Conservation (phyloP, 768 basidiomycete species). For the Russula sp. region DNA sequence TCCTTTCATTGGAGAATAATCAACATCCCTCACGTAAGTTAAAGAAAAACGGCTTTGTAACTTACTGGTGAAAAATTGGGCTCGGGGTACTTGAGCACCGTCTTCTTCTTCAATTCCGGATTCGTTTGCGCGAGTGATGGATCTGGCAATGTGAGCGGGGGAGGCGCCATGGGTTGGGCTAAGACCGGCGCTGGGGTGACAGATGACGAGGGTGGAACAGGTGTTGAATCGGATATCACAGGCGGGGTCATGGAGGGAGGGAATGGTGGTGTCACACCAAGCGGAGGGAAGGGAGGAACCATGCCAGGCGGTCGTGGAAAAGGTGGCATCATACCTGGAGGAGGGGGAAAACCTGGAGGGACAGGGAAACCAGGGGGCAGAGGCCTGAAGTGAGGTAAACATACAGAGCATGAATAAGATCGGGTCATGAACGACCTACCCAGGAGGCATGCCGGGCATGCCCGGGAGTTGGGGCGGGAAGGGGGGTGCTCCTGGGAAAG, state of each 20-base stretch:
- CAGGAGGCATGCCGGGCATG: slow-evolving; percentile 40
- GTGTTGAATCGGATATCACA: slow-evolving; percentile 33
- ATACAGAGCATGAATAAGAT: slow-evolving; percentile 39
- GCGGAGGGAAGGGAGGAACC: slow-evolving; percentile 32
- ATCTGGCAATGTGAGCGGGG: slow-evolving; percentile 51
- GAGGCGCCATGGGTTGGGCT: slow-evolving; percentile 28
- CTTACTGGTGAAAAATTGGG: slow-evolving; percentile 76
- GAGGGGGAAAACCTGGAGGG: slow-evolving; percentile 36
- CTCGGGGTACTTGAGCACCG: slow-evolving; percentile 69
- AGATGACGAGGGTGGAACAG: slow-evolving; percentile 34
- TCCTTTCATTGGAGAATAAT: slow-evolving; percentile 47
- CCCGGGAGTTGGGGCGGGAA: slow-evolving; percentile 38
- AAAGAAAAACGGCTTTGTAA: slow-evolving; percentile 26
- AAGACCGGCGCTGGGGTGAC: slow-evolving; percentile 32
- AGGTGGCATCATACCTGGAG: slow-evolving; percentile 35
- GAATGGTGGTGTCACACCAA: slow-evolving; percentile 36
- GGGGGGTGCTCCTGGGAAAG: slow-evolving; percentile 39
- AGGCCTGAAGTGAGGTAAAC: slow-evolving; percentile 33
- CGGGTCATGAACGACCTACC: slow-evolving; percentile 38
- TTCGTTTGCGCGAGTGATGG: slow-evolving; percentile 60
- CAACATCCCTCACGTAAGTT: neutral
- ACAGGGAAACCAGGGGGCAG: slow-evolving; percentile 38
- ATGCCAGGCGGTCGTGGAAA: slow-evolving; percentile 31
- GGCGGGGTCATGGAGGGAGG: slow-evolving; percentile 35
- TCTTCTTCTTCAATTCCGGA: slow-evolving; percentile 72